Evolutionary conservation across 106 monocot genomes (phyloP), one percentile per base, ranked within the genome.

Genomic region (Acanthochlamys bracteata): DNA sequence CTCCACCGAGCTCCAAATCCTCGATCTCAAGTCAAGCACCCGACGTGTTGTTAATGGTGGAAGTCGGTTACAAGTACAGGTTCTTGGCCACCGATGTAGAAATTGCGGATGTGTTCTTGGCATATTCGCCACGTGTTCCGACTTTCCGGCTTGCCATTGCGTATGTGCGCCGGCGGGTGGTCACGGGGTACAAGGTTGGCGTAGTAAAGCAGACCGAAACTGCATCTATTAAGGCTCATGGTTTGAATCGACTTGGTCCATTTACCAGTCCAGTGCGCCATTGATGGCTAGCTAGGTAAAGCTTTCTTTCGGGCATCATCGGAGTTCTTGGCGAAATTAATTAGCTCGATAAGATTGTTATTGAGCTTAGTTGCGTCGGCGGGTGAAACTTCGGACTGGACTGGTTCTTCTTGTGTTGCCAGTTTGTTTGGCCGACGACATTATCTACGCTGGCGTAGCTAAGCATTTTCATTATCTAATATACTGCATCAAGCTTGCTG

Each of bases 121-220:
- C 22, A 99, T 99, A 53, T 55, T 81, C 59, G 72, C 82, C 92
- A 99, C 66, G 25, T 73, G 53, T 99, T 42, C 98, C 98, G 11
- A 76, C 89, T 6, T 99, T 89, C 68, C 83, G 98, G 45, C 41
- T 99, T 25, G 27, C 71, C n/a, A n/a, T n/a, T 46, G 75, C 92
- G 61, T 89, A 99, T 57, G 89, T 89, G 14, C 64, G 92, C 64
- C 69, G 92, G 33, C 81, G 92, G 7, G 98, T 92, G 41, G 70
- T 19, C 4, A 88, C 85, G 4, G 98, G 98, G 15, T 80, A 69
- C 69, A 99, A 89, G 86, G 98, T 99, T 39, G 98, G 98, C 11
- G 92, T 99, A 6, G 92, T 99, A 52, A 92, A 80, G 67, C 98
- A 99, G 82, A 92, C 89, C 4, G 98, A 99, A 77, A 92, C 98